phyloP scores from a whole-genome alignment of 2,329 filamentous ascomycete species.

The Berkeleyomyces rouxiae region DNA sequence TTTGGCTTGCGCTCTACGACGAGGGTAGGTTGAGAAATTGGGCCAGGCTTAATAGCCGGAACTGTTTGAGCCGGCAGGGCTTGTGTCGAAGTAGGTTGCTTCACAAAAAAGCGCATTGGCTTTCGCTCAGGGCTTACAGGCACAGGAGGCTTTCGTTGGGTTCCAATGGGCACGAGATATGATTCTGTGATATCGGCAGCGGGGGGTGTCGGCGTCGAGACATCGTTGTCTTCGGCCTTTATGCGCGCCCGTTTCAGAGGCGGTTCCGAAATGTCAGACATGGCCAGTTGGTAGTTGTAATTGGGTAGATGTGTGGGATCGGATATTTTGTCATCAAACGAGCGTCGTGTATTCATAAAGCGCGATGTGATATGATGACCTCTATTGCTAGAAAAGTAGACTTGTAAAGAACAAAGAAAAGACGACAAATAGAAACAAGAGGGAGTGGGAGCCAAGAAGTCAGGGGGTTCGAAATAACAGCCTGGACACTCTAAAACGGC shows the following conservation, averaged over 20 bases:
- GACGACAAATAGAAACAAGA: background rate
- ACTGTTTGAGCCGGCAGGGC: background rate
- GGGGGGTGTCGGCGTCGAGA: background rate
- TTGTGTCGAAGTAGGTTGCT: background rate
- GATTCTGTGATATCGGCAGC: slow-evolving; percentile 2
- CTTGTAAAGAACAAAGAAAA: background rate
- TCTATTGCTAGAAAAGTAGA: too few relatives aligned
- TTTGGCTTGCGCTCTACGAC: background rate
- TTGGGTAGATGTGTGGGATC: background rate
- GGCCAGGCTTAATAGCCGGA: background rate
- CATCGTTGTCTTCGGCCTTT: background rate
- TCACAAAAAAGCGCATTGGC: slow-evolving; percentile 4
- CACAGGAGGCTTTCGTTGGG: background rate
- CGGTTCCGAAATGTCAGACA: slow-evolving; percentile 5
- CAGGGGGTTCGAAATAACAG: background rate
- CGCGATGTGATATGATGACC: background rate
- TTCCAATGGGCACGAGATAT: slow-evolving; percentile 7
- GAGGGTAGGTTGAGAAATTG: background rate
- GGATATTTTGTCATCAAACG: background rate
- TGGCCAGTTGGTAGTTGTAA: background rate
- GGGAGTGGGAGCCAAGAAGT: background rate
- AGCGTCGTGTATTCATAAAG: background rate
- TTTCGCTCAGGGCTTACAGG: background rate
- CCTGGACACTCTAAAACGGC: too few relatives aligned
- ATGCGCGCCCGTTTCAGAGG: slow-evolving; percentile 6